phyloP scores from a whole-genome alignment of 495 filamentous ascomycete species.

The Neurospora sp. region DNA sequence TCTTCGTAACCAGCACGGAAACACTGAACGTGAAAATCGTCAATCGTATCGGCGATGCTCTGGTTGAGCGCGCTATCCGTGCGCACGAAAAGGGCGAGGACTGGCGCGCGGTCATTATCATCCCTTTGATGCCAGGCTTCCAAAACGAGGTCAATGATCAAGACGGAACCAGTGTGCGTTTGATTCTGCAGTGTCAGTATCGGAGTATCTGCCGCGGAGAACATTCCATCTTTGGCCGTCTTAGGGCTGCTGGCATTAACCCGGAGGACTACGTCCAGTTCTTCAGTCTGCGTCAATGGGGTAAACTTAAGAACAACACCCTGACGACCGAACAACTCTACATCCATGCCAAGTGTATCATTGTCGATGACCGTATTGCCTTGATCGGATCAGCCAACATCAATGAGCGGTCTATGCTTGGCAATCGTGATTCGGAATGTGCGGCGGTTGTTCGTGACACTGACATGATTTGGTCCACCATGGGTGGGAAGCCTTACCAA shows the following conservation, averaged over 20 bases:
- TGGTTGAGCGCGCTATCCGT: slow-evolving; percentile 83
- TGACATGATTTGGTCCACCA: slow-evolving; percentile 84
- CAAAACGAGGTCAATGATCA: slow-evolving; percentile 92
- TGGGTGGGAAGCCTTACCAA: slow-evolving; percentile 79
- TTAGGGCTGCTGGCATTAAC: slow-evolving; percentile 75
- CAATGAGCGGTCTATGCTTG: slow-evolving; percentile 95
- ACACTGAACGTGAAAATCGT: slow-evolving; percentile 79
- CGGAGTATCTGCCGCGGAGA: slow-evolving; percentile 93
- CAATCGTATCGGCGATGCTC: slow-evolving; percentile 88
- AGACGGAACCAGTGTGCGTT: slow-evolving; percentile 83
- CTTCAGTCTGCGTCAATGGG: slow-evolving; percentile 88
- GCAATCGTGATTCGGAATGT: slow-evolving; percentile 82
- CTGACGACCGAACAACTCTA: slow-evolving; percentile 95
- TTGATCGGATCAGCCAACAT: slow-evolving; percentile 98
- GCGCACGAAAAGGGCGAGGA: slow-evolving; percentile 77
- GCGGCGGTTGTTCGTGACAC: slow-evolving; percentile 88
- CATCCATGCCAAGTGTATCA: slow-evolving; percentile 95
- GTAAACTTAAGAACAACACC: slow-evolving; percentile 72
- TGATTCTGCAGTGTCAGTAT: slow-evolving; percentile 98
- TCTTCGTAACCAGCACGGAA: slow-evolving; percentile 91
- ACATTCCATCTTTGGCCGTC: slow-evolving; percentile 80
- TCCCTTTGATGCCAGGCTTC: slow-evolving; percentile 95
- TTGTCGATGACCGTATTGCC: slow-evolving; percentile 87
- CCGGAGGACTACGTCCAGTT: slow-evolving; percentile 97
- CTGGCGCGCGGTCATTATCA: slow-evolving; percentile 90